phyloP scores from a whole-genome alignment of 1,284 basidiomycete genomes.

The Wallemia hederae region DNA sequence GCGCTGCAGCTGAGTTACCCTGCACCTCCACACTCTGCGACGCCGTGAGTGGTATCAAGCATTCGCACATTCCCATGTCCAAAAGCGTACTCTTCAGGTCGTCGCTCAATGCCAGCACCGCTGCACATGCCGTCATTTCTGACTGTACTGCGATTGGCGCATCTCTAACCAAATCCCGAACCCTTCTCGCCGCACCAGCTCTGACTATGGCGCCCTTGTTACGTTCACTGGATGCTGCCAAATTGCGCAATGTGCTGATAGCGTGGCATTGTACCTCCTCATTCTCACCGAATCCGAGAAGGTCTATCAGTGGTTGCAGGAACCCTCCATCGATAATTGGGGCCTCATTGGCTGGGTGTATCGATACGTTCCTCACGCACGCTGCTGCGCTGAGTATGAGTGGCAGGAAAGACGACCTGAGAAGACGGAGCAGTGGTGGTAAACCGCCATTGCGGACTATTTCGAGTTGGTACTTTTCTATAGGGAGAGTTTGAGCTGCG shows the following conservation, averaged over 20 bases:
- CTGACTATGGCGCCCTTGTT: slow-evolving; percentile 97
- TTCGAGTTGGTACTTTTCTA: slow-evolving; percentile 96
- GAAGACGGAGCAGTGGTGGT: slow-evolving; percentile 64
- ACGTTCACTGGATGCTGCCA: slow-evolving; percentile 89
- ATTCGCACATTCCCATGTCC: slow-evolving; percentile 96
- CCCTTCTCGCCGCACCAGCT: slow-evolving; percentile 89
- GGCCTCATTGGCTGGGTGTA: slow-evolving; percentile 92
- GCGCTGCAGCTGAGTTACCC: slow-evolving; percentile 88
- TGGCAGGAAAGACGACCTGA: slow-evolving; percentile 94
- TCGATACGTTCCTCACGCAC: slow-evolving; percentile 95
- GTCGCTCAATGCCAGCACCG: slow-evolving; percentile 73
- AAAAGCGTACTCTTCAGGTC: slow-evolving; percentile 80
- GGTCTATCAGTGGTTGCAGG: slow-evolving; percentile 77
- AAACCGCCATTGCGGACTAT: slow-evolving; percentile 92
- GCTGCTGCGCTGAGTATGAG: slow-evolving; percentile 94
- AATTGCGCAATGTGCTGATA: slow-evolving; percentile 89
- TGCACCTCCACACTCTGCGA: slow-evolving; percentile 93
- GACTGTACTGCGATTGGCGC: slow-evolving; percentile 93
- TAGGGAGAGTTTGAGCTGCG: no score
- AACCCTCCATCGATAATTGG: slow-evolving; percentile 98
- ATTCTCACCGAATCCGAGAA: slow-evolving; percentile 91
- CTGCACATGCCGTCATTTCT: slow-evolving; percentile 98
- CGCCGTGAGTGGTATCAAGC: slow-evolving; percentile 83
- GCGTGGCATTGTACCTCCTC: slow-evolving; percentile 99
- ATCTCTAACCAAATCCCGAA: slow-evolving; percentile 82